These are phyloP conservation scores for Trapa bicornis DNA, from an alignment of 345 rosid genomes.

Conservation along the genomic window DNA sequence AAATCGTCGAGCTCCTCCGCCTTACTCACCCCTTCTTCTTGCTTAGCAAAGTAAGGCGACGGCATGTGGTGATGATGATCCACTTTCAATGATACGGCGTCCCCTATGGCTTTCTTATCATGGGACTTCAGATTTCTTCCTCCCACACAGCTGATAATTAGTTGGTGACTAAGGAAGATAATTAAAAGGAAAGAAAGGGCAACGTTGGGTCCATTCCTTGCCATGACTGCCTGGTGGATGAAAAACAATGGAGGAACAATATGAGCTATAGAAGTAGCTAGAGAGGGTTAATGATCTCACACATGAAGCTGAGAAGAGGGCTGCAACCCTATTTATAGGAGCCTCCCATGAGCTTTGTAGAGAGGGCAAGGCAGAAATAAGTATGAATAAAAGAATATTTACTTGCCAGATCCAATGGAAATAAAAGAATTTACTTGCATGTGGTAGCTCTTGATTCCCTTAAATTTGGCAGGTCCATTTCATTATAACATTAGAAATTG, in stretches of 20 bases:
- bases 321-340: background rate
- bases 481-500: too few species aligned
- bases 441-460: too few species aligned
- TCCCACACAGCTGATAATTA: background rate
- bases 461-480: too few species aligned
- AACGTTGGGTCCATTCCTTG: background rate
- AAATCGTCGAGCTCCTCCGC: slow-evolving; percentile 13
- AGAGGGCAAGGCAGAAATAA: too few species aligned
- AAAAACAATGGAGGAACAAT: background rate
- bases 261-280: background rate
- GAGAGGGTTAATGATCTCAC: background rate
- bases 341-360: too few species aligned
- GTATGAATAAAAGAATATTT: too few species aligned
- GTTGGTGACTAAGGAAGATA: background rate
- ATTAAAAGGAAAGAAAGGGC: background rate
- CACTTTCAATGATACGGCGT: background rate
- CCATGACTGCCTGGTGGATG: background rate
- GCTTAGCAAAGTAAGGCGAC: background rate
- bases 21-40: background rate
- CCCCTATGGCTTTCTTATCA: background rate
- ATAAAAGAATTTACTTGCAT: too few species aligned
- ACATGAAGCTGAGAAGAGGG: background rate
- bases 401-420: too few species aligned
- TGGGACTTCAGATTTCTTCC: background rate
- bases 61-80: background rate